Evolutionary conservation across 495 filamentous ascomycete genomes (phyloP).

Genomic region (Podospora sp.): DNA sequence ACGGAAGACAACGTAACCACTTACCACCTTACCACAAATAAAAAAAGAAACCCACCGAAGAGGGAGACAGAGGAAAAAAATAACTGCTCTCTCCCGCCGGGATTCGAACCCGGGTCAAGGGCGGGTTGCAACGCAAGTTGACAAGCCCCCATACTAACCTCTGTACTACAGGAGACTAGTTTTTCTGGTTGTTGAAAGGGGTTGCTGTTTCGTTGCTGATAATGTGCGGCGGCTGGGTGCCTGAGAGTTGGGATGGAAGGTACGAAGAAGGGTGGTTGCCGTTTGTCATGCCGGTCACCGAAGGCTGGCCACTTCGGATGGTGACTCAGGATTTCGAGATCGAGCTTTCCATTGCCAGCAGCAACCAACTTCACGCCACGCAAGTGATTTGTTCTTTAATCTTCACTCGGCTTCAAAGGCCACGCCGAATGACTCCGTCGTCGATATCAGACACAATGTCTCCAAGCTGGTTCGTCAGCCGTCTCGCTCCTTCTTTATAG

Average conservation of each 20-base stretch:
- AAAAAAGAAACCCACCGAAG: neutral
- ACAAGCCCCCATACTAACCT: neutral
- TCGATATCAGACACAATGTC: no score
- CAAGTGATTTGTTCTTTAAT: no score
- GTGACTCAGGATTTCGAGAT: neutral
- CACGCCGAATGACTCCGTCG: no score
- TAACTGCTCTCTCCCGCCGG: neutral
- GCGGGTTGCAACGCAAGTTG: neutral
- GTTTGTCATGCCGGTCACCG: neutral
- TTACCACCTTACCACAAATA: no score
- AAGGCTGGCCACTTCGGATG: neutral
- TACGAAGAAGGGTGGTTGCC: neutral
- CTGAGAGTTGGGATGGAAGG: neutral
- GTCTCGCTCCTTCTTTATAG: no score
- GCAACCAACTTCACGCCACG: no score
- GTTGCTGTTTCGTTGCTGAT: neutral
- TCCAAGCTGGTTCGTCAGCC: no score
- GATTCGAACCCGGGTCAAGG: neutral
- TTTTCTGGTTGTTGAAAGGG: neutral
- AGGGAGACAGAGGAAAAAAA: neutral
- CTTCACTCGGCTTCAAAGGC: no score
- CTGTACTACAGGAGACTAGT: neutral
- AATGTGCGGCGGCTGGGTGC: neutral
- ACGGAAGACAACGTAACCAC: no score
- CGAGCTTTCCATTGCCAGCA: no score